Evolutionary conservation across 306 rosid genomes (phyloP), one percentile per base, ranked within the genome.

Genomic region (Prunus mume): DNA sequence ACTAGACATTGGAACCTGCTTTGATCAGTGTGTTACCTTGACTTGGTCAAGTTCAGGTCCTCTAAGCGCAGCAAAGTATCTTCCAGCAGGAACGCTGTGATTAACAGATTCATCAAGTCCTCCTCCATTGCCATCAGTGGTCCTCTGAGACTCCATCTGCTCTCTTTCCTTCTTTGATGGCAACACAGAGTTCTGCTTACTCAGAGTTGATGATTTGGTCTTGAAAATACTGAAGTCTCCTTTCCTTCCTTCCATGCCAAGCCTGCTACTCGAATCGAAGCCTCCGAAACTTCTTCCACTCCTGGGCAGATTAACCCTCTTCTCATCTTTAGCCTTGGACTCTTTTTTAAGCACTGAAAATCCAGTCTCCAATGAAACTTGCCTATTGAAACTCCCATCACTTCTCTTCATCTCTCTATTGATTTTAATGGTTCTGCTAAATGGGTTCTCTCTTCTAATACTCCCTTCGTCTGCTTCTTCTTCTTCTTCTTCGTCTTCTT

Each of bases 21-120:
- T 6, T 62, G n/a, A 62, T 64, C 27, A 65, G 51, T 11, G 24
- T 24, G 28, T 18, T 22, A 93, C 98, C 96, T 88, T 93, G 85
- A 93, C 91, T 91, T 91, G 81, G 41, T 93, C 97, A n/a, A 93
- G 85, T 74, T 91, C 98, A 58, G 98, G 95, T 45, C 98, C 98
- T 78, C 85, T 89, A 54, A 93, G 97, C 45, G 98, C 98, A 65
- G 93, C 97, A n/a, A 84, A 89, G 79, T 89, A 89, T 81, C 97
- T 91, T 25, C 91, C 95, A 38, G 85, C 98, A 51, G 98, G 91
- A 87, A 93, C 98, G 66, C 90, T 91, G 67, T 66, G 52, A 54
- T 89, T 75, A 38, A 79, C 83, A 38, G 88, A 91, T 27, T 93
- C 91, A 76, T 89, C 88, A 68, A 38, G 38, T 34, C 38, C 69